Percentiles rank a stretch among this genome's conserved stretches.
These are phyloP conservation scores for Sporothrix euskadiensis DNA, from an alignment of 2,329 filamentous ascomycete genomes.

Conservation along the genomic window DNA sequence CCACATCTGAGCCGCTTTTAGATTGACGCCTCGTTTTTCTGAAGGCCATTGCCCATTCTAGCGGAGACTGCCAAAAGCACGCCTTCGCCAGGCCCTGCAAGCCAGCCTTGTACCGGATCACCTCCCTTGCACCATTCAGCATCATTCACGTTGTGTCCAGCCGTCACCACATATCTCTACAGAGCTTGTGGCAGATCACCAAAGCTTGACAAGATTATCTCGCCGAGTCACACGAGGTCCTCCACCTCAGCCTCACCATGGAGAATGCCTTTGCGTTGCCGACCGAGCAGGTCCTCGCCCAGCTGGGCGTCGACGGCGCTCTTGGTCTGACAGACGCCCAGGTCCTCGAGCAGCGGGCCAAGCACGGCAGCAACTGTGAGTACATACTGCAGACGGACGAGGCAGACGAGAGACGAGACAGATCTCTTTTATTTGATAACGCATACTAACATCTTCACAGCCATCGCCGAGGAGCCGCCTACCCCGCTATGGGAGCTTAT, in stretches of 20 bases:
- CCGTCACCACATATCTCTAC: background rate
- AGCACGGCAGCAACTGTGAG: conserved; percentile 68
- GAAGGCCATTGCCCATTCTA: background rate
- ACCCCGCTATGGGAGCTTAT: conserved; percentile 96
- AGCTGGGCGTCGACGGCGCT: conserved; percentile 57
- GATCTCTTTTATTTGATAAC: no score
- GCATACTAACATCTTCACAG: conserved; percentile 39
- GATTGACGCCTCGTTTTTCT: conserved; percentile 5
- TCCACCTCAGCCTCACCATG: conserved; percentile 45
- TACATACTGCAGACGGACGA: background rate
- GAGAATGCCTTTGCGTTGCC: conserved; percentile 63
- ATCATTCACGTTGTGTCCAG: background rate
- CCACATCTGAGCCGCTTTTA: conserved; percentile 4
- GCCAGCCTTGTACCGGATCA: background rate
- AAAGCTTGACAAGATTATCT: background rate
- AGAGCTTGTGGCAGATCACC: background rate
- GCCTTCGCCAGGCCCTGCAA: conserved; percentile 12
- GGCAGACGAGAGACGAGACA: background rate
- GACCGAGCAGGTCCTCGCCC: conserved; percentile 58
- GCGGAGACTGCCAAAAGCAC: background rate
- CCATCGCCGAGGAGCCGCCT: conserved; percentile 81
- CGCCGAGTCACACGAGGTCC: background rate
- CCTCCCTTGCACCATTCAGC: conserved; percentile 2
- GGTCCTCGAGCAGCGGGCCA: conserved; percentile 55
- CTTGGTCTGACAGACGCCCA: conserved; percentile 61